Percentiles rank a stretch among this genome's conserved stretches.
Conservation (phyloP, 1,139 yeast species). For the Pichia norvegensis region DNA sequence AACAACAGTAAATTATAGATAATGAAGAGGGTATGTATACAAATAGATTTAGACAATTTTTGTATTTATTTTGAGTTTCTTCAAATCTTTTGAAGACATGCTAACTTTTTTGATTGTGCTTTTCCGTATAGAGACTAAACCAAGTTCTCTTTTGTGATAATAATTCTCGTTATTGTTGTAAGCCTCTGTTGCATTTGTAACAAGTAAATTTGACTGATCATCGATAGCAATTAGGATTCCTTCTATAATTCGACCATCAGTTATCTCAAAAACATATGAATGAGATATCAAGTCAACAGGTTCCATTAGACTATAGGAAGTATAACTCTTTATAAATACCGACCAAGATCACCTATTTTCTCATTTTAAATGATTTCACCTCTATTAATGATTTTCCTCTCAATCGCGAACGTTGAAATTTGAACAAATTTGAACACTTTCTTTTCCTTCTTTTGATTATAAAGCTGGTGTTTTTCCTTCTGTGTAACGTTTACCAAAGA, state of each 20-base stretch:
- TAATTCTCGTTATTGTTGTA: background rate
- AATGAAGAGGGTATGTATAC: no score
- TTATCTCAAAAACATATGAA: conserved; percentile 23
- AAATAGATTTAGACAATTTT: background rate
- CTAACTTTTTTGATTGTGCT: conserved; percentile 19
- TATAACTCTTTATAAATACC: no score
- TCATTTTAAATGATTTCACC: no score
- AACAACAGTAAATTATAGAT: conserved; percentile 4
- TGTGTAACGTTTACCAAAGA: background rate
- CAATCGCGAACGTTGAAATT: no score
- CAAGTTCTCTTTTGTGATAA: conserved; percentile 25
- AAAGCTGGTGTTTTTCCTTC: no score
- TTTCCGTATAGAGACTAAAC: conserved; percentile 32
- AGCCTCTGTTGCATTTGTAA: conserved; percentile 24
- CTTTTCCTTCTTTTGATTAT: no score
- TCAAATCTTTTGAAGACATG: conserved; percentile 3
- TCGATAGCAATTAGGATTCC: conserved; percentile 33
- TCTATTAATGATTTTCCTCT: no score
- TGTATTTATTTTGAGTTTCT: background rate
- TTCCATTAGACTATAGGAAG: background rate
- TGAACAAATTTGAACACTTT: no score
- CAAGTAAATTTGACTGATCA: conserved; percentile 31
- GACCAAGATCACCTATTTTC: no score
- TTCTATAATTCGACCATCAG: conserved; percentile 26
- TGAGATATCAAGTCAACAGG: conserved; percentile 27